Conservation (phyloP, 805 yeast species). For the Yamadazyma tumulicola region DNA sequence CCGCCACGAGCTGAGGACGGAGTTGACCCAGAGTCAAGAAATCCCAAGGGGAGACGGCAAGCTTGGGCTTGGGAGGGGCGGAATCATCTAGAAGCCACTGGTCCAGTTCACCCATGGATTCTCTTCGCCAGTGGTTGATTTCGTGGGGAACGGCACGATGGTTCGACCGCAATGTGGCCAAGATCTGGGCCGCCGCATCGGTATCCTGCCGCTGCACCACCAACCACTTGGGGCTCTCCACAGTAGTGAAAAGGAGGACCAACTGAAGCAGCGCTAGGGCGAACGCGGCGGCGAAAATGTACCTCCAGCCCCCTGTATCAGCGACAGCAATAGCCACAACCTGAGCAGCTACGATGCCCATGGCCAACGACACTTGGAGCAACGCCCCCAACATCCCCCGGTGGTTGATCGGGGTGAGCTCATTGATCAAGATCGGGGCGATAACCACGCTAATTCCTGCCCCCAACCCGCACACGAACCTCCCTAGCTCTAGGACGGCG, state of each 20-base stretch:
- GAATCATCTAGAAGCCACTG: constrained; percentile 18
- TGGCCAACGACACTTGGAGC: constrained; percentile 35
- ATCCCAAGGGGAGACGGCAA: constrained; percentile 8
- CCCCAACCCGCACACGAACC: constrained; percentile 34
- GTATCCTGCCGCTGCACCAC: constrained; percentile 28
- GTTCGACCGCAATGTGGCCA: constrained; percentile 28
- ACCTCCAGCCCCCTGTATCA: constrained; percentile 37
- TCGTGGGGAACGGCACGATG: constrained; percentile 27
- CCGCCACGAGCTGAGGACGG: constrained; percentile 27
- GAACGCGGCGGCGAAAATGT: constrained; percentile 25
- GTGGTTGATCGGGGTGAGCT: constrained; percentile 36
- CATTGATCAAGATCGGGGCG: constrained; percentile 39
- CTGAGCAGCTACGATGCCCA: constrained; percentile 36
- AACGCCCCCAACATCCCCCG: constrained; percentile 41
- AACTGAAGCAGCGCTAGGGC: constrained; percentile 26
- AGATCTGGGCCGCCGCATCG: constrained; percentile 23
- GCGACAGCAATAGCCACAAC: constrained; percentile 29
- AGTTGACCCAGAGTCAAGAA: constrained; percentile 18
- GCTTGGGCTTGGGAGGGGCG: constrained; percentile 29
- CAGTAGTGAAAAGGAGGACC: constrained; percentile 28
- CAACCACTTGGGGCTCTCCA: constrained; percentile 43
- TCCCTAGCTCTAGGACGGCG: constrained; percentile 23
- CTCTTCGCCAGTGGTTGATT: constrained; percentile 35
- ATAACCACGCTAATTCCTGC: constrained; percentile 40
- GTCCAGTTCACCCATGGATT: constrained; percentile 10